Evolutionary conservation across 1,284 basidiomycete species (phyloP).

Genomic region (Vanrija pseudolonga): DNA sequence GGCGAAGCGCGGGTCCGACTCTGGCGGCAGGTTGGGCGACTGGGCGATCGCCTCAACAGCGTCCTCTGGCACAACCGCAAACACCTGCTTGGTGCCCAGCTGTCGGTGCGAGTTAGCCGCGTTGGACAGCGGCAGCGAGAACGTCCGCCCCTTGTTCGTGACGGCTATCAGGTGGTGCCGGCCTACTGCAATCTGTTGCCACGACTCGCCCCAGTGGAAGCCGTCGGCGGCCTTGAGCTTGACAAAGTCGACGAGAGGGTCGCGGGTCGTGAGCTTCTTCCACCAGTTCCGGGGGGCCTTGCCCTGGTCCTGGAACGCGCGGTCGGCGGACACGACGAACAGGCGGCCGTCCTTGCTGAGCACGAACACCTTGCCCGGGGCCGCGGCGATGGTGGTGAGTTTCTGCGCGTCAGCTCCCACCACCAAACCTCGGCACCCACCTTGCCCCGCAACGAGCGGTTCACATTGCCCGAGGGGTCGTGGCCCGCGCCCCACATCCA

Average conservation of each 20-base stretch:
- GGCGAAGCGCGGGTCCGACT: constrained; percentile 63
- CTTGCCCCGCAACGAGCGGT: constrained; percentile 60
- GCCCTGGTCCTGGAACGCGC: constrained; percentile 37
- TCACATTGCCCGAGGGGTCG: constrained; percentile 49
- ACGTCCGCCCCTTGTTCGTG: constrained; percentile 75
- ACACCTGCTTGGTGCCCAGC: constrained; percentile 67
- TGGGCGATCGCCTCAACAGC: constrained; percentile 29
- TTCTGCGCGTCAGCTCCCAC: constrained; percentile 54
- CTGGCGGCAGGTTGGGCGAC: constrained; percentile 25
- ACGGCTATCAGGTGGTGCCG: constrained; percentile 78
- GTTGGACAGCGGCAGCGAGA: constrained; percentile 70
- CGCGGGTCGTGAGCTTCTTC: constrained; percentile 35
- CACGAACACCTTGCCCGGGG: constrained; percentile 61
- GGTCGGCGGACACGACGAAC: constrained; percentile 62
- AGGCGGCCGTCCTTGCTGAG: constrained; percentile 66
- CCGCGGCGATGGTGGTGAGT: constrained; percentile 60
- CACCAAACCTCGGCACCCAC: constrained; percentile 50
- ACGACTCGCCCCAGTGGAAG: constrained; percentile 58
- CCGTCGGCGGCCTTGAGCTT: constrained; percentile 53
- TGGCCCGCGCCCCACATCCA: constrained; percentile 80
- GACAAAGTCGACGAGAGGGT: constrained; percentile 47
- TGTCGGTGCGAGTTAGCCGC: constrained; percentile 82
- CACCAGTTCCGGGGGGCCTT: constrained; percentile 30
- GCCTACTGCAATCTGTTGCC: constrained; percentile 70
- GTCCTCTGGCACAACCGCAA: constrained; percentile 48